These are phyloP conservation scores for Telopea speciosissima DNA, from an alignment of 177 flowering plant genomes.

Conservation along the genomic window DNA sequence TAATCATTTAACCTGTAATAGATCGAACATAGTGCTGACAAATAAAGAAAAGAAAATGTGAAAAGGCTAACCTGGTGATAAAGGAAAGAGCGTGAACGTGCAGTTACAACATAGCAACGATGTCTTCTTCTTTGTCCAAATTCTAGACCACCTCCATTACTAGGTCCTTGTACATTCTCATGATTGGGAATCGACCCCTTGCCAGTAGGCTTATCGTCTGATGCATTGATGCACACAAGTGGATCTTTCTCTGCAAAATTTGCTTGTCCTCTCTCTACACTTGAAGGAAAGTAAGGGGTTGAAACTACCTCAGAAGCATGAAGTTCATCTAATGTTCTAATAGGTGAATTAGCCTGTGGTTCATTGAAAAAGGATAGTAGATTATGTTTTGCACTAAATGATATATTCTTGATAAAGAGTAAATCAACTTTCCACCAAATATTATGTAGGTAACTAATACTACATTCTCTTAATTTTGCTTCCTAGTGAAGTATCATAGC, in stretches of 20 bases:
- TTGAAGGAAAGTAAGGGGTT: constrained; percentile 59
- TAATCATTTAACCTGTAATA: not conserved
- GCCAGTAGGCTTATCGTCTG: constrained; percentile 17
- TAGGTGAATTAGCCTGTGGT: constrained; percentile 84
- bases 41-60: not conserved
- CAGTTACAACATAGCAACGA: constrained; percentile 68
- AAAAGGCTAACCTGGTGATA: constrained; percentile 80
- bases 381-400: not conserved
- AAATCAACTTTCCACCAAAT: too few relatives aligned
- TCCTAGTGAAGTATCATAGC: too few relatives aligned
- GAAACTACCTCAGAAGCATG: constrained; percentile 59
- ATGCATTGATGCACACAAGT: constrained; percentile 6
- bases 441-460: too few relatives aligned
- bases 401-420: not conserved
- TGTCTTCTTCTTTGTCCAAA: constrained; percentile 73
- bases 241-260: constrained; percentile 10
- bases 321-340: constrained; percentile 88
- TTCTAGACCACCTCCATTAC: constrained; percentile 19
- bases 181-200: constrained; percentile 8
- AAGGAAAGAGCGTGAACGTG: constrained; percentile 85
- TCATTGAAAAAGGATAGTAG: not conserved
- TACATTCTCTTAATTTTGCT: too few relatives aligned
- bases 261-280: constrained; percentile 31
- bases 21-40: not conserved
- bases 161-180: constrained; percentile 7